A percentile compares a stretch with the other conserved stretches of the same genome.
Conservation (phyloP, 257 asterid genomes). For the Solanum habrochaites region DNA sequence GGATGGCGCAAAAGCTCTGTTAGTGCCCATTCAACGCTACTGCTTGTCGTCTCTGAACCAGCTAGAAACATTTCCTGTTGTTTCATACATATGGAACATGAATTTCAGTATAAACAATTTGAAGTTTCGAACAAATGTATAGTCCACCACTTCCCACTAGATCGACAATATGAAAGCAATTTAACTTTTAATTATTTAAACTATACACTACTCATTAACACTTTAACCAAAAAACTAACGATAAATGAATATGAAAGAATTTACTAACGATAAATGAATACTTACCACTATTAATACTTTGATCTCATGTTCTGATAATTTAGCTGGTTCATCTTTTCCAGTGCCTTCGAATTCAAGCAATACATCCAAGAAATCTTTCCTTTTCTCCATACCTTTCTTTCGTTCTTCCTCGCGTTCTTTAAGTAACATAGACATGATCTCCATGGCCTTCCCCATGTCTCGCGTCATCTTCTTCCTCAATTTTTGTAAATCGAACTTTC, state of each 20-base stretch:
- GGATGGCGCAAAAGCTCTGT: not conserved
- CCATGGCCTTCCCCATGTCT: not conserved
- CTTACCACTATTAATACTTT: not conserved
- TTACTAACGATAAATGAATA: no score
- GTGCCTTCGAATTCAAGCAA: conserved; percentile 4
- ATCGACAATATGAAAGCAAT: rapidly evolving
- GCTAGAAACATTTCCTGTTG: not conserved
- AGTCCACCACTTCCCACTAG: not conserved
- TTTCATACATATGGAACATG: not conserved
- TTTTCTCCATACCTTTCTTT: not conserved
- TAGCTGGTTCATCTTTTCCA: conserved; percentile 9
- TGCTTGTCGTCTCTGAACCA: not conserved
- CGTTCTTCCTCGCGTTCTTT: not conserved
- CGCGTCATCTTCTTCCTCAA: not conserved
- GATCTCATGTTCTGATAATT: conserved; percentile 5
- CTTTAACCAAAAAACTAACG: no score
- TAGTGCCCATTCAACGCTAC: not conserved
- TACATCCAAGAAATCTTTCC: not conserved
- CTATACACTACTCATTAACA: no score
- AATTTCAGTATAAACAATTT: no score
- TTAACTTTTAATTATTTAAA: no score
- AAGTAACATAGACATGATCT: not conserved
- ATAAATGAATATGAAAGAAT: no score
- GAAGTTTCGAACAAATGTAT: not conserved
- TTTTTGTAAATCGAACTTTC: not conserved